A percentile compares a stretch with the other conserved stretches of the same genome.
Conservation (phyloP, 2,329 filamentous ascomycete species). For the Cercospora sp. region DNA sequence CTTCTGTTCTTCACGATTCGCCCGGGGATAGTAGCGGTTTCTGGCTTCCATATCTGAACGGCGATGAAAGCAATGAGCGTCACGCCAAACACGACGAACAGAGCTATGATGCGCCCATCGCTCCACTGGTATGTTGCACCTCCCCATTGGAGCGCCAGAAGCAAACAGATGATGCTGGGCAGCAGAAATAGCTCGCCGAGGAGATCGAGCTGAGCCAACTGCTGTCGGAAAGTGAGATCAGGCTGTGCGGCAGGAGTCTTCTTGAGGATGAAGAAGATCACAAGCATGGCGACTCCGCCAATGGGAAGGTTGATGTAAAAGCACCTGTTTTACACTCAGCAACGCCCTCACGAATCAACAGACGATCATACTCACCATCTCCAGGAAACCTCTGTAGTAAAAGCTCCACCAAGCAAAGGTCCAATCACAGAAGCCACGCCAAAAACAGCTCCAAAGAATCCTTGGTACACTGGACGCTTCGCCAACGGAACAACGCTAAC, state of each 20-base stretch:
- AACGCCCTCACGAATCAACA: background rate
- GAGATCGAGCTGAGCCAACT: conserved; percentile 48
- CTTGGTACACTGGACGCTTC: conserved; percentile 43
- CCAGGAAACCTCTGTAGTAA: conserved; percentile 46
- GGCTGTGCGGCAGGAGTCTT: conserved; percentile 28
- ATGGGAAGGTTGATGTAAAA: conserved; percentile 46
- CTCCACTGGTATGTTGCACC: conserved; percentile 46
- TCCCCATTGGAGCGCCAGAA: conserved; percentile 53
- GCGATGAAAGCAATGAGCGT: conserved; percentile 44
- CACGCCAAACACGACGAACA: conserved; percentile 45
- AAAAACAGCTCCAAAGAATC: conserved; percentile 41
- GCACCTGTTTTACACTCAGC: conserved; percentile 8
- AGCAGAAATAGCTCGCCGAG: conserved; percentile 44
- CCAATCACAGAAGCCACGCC: conserved; percentile 45
- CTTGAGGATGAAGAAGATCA: conserved; percentile 45
- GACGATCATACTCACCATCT: conserved; percentile 23
- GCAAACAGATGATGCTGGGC: conserved; percentile 46
- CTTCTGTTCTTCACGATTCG: conserved; percentile 48
- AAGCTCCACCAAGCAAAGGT: conserved; percentile 47
- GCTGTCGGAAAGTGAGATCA: conserved; percentile 37
- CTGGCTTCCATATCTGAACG: conserved; percentile 44
- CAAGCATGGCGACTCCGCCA: conserved; percentile 42
- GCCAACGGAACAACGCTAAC: conserved; percentile 44
- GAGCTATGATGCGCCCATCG: conserved; percentile 45
- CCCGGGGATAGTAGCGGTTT: conserved; percentile 46